A percentile compares a stretch with the other conserved stretches of the same genome.
Conservation (phyloP, 768 basidiomycete genomes). For the Lactarius deliciosus region DNA sequence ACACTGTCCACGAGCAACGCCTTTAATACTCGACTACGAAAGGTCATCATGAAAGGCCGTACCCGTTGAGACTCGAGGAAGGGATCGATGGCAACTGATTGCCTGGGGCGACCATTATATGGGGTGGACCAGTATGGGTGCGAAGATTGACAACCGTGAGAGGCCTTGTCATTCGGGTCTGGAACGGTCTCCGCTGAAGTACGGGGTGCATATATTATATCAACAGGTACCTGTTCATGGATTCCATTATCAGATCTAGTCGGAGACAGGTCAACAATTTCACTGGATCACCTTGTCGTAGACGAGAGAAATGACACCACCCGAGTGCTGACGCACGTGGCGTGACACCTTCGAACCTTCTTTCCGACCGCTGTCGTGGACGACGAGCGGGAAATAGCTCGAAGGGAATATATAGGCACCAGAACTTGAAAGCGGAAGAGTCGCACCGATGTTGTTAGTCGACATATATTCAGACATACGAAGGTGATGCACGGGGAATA, state of each 20-base stretch:
- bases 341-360: background rate
- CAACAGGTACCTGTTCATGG: no score
- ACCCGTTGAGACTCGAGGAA: background rate
- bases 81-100: background rate
- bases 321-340: background rate
- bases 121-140: background rate
- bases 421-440: background rate
- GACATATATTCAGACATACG: background rate
- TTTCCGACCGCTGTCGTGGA: background rate
- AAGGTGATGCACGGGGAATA: background rate
- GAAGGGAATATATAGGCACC: background rate
- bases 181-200: background rate
- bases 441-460: background rate
- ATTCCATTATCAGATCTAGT: background rate
- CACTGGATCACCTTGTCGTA: background rate
- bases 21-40: background rate
- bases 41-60: background rate
- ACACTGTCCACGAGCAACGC: background rate
- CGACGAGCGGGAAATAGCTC: background rate
- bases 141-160: background rate
- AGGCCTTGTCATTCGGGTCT: background rate
- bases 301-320: background rate
- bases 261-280: background rate
- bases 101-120: background rate
- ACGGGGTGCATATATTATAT: background rate